These are phyloP conservation scores for Chlamydomonas sp. DNA, from an alignment of 139 green algal species.

Conservation along the genomic window DNA sequence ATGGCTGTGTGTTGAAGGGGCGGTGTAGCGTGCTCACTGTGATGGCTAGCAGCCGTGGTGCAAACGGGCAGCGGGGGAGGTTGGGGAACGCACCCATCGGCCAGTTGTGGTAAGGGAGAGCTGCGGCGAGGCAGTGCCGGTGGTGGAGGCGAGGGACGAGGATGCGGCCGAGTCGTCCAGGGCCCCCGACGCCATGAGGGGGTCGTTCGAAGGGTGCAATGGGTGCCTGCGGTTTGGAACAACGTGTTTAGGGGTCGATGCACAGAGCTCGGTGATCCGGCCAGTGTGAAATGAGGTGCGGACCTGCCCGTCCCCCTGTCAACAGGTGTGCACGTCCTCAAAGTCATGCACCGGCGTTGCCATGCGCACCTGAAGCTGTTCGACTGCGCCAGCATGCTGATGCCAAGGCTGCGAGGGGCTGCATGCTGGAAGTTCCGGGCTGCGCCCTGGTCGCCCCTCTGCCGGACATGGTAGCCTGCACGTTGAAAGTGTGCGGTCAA, in stretches of 20 bases:
- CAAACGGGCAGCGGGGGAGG: too few species aligned
- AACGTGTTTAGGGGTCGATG: background rate
- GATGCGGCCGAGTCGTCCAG: too few species aligned
- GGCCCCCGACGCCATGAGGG: background rate
- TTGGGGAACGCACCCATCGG: too few species aligned
- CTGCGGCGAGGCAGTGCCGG: too few species aligned
- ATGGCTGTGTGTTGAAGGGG: too few species aligned
- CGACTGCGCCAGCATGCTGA: background rate
- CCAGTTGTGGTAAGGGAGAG: too few species aligned
- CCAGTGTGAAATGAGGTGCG: background rate
- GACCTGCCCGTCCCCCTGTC: background rate
- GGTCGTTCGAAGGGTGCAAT: background rate
- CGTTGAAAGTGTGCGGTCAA: background rate
- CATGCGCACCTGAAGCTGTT: slow-evolving; percentile 28
- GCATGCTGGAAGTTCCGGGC: background rate
- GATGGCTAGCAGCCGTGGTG: too few species aligned
- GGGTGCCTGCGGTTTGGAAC: background rate
- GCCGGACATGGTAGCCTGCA: slow-evolving; percentile 45
- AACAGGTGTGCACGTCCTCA: background rate
- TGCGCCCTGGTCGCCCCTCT: slow-evolving; percentile 31
- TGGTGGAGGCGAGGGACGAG: too few species aligned
- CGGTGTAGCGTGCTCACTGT: too few species aligned
- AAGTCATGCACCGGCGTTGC: background rate
- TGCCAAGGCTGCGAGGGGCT: too few species aligned
- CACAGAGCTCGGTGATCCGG: background rate